Base-by-base conservation (phyloP, 371 early-diverging fungal species). In the Haplosporangium sp. region DNA sequence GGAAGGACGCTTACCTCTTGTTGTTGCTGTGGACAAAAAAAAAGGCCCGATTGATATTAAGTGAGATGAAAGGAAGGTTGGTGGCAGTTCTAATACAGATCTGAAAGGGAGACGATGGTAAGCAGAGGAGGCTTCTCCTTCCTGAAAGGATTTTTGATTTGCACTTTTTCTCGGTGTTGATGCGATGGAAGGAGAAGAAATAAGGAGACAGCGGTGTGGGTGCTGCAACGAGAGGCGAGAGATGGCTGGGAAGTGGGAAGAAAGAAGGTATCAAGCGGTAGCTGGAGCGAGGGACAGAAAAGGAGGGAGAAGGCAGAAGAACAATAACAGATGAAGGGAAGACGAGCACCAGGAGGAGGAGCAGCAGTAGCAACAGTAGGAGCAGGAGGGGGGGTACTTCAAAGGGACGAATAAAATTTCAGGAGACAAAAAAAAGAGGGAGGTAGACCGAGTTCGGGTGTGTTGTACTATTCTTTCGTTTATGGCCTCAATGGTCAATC, bases 381-480 rank as follows among this genome's bases (percentile, higher is more conserved):
- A 52, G n/a, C 1, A 47, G 38, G 43, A 52, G 58, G 13, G 29
- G 40, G 36, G 20, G n/a, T n/a, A n/a, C n/a, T n/a, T n/a, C n/a
- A 51, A 41, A 56, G 38, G 38, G 50, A 59, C 51, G 45, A 52
- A 40, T 14, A 40, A 60, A 55, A 55, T 60, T 48, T 55, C 48
- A 60, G 61, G 60, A 48, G 50, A 45, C 45, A 54, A 55, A 47
- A 45, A 62, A 56, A 51, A 48, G 48, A 46, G 40, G 18, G 14
- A 29, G 43, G 38, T 23, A 37, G 48, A n/a, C n/a, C n/a, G n/a
- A n/a, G n/a, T n/a, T n/a, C n/a, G n/a, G n/a, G n/a, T n/a, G n/a
- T n/a, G n/a, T n/a, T n/a, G n/a, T n/a, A n/a, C n/a, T n/a, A n/a
- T n/a, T n/a, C n/a, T n/a, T n/a, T n/a, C n/a, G n/a, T n/a, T n/a